Conservation (phyloP, 345 rosid species). For the Eucalyptus urophylla region DNA sequence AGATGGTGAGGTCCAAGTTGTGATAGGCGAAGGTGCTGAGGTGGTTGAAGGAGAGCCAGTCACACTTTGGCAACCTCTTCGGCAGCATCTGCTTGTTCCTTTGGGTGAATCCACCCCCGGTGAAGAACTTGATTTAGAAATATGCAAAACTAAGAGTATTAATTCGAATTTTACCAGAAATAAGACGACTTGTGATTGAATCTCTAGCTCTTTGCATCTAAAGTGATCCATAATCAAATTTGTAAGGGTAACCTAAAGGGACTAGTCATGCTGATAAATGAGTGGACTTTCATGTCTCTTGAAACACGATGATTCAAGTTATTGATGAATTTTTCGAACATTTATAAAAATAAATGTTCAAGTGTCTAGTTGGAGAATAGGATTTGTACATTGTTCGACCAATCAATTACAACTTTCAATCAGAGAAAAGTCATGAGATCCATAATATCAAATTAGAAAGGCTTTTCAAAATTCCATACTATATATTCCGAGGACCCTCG, state of each 20-base stretch:
- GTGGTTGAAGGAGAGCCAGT: neutral
- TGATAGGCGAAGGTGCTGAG: neutral
- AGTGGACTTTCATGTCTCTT: neutral
- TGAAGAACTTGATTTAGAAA: neutral
- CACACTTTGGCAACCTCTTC: neutral
- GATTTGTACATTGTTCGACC: neutral
- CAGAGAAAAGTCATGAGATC: neutral
- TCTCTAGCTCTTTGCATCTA: neutral
- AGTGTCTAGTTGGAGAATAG: neutral
- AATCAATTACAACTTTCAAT: neutral
- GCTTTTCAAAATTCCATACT: no score
- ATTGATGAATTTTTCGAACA: neutral
- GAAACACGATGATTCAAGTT: neutral
- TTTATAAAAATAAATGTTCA: neutral
- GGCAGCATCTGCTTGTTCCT: neutral
- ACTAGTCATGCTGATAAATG: neutral
- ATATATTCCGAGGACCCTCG: fast-evolving
- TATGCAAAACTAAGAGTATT: neutral
- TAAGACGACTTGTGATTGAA: no score
- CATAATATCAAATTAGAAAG: fast-evolving
- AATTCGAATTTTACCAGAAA: no score
- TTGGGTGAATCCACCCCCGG: neutral
- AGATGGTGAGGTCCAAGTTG: neutral
- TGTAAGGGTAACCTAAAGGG: neutral
- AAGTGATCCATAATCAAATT: neutral